Evolutionary conservation across 805 yeast species (phyloP), one percentile per base, ranked within the genome.

Genomic region (Cyberlindnera mycetangii): DNA sequence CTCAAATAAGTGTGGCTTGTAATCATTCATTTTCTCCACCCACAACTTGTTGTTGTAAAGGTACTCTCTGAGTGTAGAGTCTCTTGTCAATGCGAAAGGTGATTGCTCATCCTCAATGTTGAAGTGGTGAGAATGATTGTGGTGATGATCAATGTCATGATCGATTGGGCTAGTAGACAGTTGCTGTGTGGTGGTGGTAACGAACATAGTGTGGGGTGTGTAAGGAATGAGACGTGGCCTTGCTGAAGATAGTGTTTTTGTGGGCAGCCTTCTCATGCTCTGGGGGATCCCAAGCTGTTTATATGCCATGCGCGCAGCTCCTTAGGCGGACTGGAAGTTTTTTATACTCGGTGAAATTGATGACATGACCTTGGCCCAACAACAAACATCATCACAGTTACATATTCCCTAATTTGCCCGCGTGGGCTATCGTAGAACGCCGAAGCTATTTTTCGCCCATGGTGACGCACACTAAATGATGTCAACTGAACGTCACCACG

Each of bases 51-150:
- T 79, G 50, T 77, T 72, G 32, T 67, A 54, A 8, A 79, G 54
- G 49, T 67, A 77, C 44, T 79, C 84, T 37, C 68, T 65, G 36
- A 75, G 56, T 0, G 74, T 66, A 7, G 82, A 76, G 5, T 70
- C 68, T 56, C 71, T 75, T 22, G 67, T 65, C 38, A 81, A 65
- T 1, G 62, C 52, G 36, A 58, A 59, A 24, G 61, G 60, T 1
- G 55, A 48, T 27, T 50, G 47, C 21, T 47, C 53, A 16, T 41
- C 49, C 9, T 41, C 42, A 20, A 46, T 35, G 7, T 42, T 41
- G 14, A 49, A 41, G 17, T 39, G 37, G 32, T 47, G 48, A 18
- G 25, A 16, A 12, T 37, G 38, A 14, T 35, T 19, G 15, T 35
- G 39, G 32, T 39, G 33, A n/a, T 42, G 52, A 17, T 4, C 14